Evolutionary conservation across 495 filamentous ascomycete species (phyloP).

Genomic region (Tuber melanosporum): DNA sequence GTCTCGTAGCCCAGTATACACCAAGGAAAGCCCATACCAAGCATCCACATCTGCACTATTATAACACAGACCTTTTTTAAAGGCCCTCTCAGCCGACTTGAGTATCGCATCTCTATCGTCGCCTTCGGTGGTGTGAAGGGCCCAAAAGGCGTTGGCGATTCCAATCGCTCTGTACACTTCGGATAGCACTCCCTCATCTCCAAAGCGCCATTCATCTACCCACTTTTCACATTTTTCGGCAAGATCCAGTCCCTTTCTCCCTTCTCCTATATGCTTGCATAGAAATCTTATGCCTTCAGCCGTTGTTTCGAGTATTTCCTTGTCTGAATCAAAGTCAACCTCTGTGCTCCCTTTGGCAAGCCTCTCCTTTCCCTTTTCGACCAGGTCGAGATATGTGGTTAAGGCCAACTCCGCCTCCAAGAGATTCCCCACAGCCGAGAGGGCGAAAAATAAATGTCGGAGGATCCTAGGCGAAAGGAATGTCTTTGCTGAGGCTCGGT

Average conservation of each 20-base stretch:
- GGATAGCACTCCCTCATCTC: constrained; percentile 49
- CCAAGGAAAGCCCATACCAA: constrained; percentile 68
- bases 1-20: constrained; percentile 75
- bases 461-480: constrained; percentile 88
- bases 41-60: constrained; percentile 62
- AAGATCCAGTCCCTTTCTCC: constrained; percentile 67
- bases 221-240: constrained; percentile 60
- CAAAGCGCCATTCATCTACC: constrained; percentile 48
- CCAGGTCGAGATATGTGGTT: constrained; percentile 80
- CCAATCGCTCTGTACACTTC: constrained; percentile 73
- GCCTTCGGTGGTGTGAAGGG: constrained; percentile 66
- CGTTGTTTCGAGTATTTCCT: constrained; percentile 64
- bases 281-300: constrained; percentile 70
- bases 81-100: constrained; percentile 61
- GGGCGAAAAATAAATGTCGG: constrained; percentile 80
- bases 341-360: constrained; percentile 70
- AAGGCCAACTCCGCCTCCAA: constrained; percentile 79
- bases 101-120: constrained; percentile 62
- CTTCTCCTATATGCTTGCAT: constrained; percentile 74
- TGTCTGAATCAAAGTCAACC: constrained; percentile 68
- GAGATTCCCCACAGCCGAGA: constrained; percentile 78
- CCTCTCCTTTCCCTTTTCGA: constrained; percentile 70
- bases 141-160: constrained; percentile 76
- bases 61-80: constrained; percentile 63
- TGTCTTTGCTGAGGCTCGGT: constrained; percentile 80